These are phyloP conservation scores for Mycosphaerella sp. DNA, from an alignment of 2,329 filamentous ascomycete genomes.

Conservation along the genomic window DNA sequence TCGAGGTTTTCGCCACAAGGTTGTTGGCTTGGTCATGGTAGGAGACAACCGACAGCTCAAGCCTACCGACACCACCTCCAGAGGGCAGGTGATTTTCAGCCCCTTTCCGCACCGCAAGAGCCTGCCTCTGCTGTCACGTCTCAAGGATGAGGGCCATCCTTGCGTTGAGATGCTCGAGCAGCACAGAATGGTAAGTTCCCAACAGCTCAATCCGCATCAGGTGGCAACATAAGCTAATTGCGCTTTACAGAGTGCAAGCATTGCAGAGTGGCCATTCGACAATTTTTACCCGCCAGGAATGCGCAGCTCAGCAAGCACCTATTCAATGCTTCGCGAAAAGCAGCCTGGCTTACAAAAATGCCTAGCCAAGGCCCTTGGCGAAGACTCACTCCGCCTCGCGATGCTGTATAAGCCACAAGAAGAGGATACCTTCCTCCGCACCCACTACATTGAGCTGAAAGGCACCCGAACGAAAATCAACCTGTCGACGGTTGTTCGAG, in stretches of 20 bases:
- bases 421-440: constrained; percentile 13
- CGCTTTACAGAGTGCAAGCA: constrained; percentile 1
- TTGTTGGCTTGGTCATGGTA: constrained; percentile 21
- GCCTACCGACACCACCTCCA: constrained; percentile 18
- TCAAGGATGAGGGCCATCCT: constrained; percentile 18
- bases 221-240: neutral
- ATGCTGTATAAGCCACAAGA: neutral
- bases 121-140: constrained; percentile 15
- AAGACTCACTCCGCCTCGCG: neutral
- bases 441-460: constrained; percentile 16
- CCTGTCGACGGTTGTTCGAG: constrained; percentile 13
- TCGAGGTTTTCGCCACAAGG: constrained; percentile 13
- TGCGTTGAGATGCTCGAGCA: constrained; percentile 20
- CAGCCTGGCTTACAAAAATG: constrained; percentile 15
- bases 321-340: constrained; percentile 6
- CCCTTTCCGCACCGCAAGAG: constrained; percentile 16
- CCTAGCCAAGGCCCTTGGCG: constrained; percentile 4
- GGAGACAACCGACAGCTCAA: constrained; percentile 20
- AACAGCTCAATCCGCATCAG: neutral
- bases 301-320: constrained; percentile 14
- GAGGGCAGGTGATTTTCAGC: constrained; percentile 17
- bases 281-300: constrained; percentile 19
- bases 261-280: constrained; percentile 15
- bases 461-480: constrained; percentile 13
- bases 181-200: constrained; percentile 16